Evolutionary conservation across 2,329 filamentous ascomycete genomes (phyloP).

Genomic region (Hymenoscyphus repandus): DNA sequence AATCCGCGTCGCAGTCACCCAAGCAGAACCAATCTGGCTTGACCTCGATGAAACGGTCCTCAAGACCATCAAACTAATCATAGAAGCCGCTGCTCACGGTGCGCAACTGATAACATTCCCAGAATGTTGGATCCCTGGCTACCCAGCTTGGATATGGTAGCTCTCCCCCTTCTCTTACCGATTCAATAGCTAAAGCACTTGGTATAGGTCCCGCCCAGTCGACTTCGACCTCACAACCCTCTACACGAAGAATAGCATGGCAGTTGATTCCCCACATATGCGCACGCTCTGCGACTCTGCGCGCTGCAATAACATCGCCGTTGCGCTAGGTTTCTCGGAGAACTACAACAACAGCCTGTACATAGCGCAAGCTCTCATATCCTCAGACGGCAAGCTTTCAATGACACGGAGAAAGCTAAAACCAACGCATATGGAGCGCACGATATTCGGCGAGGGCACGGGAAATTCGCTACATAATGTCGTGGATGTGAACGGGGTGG

Average conservation of each 20-base stretch:
- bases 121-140: slow-evolving; percentile 50
- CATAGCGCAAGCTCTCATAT: slow-evolving; percentile 47
- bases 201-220: slow-evolving; percentile 17
- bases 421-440: slow-evolving; percentile 50
- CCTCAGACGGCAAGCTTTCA: slow-evolving; percentile 41
- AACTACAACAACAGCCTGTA: slow-evolving; percentile 41
- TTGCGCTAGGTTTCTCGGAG: slow-evolving; percentile 46
- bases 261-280: slow-evolving; percentile 40
- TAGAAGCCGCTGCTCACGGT: slow-evolving; percentile 46
- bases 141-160: slow-evolving; percentile 32
- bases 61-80: slow-evolving; percentile 53
- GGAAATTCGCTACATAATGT: slow-evolving; percentile 41
- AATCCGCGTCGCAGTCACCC: slow-evolving; percentile 3
- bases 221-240: slow-evolving; percentile 16
- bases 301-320: slow-evolving; percentile 38
- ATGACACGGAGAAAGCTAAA: slow-evolving; percentile 53
- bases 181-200: background rate
- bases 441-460: slow-evolving; percentile 50
- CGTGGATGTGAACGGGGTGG: slow-evolving; percentile 26
- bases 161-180: no score
- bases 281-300: slow-evolving; percentile 37
- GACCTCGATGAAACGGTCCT: slow-evolving; percentile 48
- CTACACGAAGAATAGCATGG: slow-evolving; percentile 39
- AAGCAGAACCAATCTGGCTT: slow-evolving; percentile 51
- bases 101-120: slow-evolving; percentile 51